Evolutionary conservation across 352 stramenopile genomes (phyloP), one percentile per base, ranked within the genome.

Genomic region (Pythium folliculosum): DNA sequence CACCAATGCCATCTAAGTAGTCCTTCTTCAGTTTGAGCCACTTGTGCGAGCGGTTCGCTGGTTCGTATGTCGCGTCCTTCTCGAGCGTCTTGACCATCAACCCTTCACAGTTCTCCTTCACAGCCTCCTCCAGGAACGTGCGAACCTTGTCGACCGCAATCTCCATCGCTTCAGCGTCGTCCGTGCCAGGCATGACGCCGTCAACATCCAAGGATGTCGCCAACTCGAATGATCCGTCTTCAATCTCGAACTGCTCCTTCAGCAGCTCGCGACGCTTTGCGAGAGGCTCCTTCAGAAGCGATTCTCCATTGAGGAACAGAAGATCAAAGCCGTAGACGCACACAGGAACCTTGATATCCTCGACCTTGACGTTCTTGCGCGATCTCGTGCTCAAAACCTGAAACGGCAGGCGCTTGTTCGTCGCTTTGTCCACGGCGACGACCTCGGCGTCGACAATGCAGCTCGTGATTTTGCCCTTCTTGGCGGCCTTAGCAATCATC

Each of bases 11-110:
- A 25, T 99, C 96, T 1, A 99, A 75, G 65, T 99, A 99, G 78
- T 99, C 98, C 75, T 99, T 99, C 80, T 99, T 99, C 8, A 99
- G 87, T 75, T 99, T 99, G 48, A 99, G 85, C 98, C 98, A 99
- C 76, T 99, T 99, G 61, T 99, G 86, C 10, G 96, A 99, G 43
- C 97, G 90, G 66, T 97, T 98, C 8, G 95, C 98, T 8, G 98
- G 97, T 72, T 99, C 93, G 76, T 99, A 99, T 1, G 94, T 97
- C 21, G 94, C 93, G 76, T 99, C 97, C 22, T 93, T 87, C 65
- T 98, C 87, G 4, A 99, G 84, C 19, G 97, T 99, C 78, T 99
- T 99, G n/a, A 99, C 96, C 97, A 99, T 99, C 27, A 99, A 82
- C 17, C 98, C 96, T 76, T 99, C 96, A 66, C 94, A 98, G 54